Base-by-base conservation (phyloP, 805 yeast species). In the Yamadazyma philogaea region DNA sequence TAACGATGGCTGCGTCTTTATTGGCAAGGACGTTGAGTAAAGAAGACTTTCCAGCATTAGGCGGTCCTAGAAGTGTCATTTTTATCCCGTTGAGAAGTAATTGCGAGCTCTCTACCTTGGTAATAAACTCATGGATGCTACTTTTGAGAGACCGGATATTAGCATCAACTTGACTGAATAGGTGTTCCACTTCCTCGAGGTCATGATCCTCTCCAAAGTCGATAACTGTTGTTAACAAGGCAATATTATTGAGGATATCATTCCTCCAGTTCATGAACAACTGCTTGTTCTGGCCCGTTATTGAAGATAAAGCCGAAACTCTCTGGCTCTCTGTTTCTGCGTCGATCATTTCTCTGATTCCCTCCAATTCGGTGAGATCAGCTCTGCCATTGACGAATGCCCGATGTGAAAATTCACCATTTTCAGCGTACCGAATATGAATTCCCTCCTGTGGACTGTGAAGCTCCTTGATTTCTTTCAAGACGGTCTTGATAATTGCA, bases 191-290 rank as follows among this genome's bases (percentile, higher is more conserved):
- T 52, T 83, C 85, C 11, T 82, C 88, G 22, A 87, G 70, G 48
- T 87, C 95, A 44, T 87, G 87, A 54, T 93, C 99, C 44, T 93
- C 98, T 7, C 96, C 91, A 62, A 93, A 93, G 63, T 93, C 99
- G 30, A 93, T 87, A 2, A 90, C 74, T 0, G 98, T 96, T 0
- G 98, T 81, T 41, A 91, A 60, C 39, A 83, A 63, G 0, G 96
- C 96, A 40, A 84, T 76, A 45, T 79, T 75, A 3, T 80, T 65
- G 1, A 91, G 71, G 2, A 93, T 72, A 14, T 70, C 62, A 5
- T 70, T 55, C 53, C 96, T 72, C 97, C 98, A 90, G 1, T 55
- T 22, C 6, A 59, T 55, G 55, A 87, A 87, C 21, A 77, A 49
- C 3, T 54, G 47, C 43, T 75, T 78, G 34, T 82, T 80, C 24